Base-by-base conservation (phyloP, 2,329 filamentous ascomycete genomes). In the Blastomyces silverae region DNA sequence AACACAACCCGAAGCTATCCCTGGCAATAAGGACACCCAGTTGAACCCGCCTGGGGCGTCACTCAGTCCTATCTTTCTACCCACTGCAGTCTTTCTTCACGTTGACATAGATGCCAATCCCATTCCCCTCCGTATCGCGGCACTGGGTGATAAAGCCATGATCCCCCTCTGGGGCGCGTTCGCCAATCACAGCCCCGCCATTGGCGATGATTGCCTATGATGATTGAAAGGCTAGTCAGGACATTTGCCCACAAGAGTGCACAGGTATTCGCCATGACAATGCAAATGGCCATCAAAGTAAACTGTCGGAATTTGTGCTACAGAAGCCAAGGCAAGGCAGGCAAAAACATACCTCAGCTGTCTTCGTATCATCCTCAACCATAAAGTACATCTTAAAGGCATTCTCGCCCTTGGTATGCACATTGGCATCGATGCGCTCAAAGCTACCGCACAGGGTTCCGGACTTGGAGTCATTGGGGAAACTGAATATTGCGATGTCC, bases 101-200 rank as follows among this genome's bases (percentile, higher is more conserved):
- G 37, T 8, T 39, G 6, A 22, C 28, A 50, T 67, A 67, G 39
- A 72, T 66, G 3, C 70, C 70, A 28, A 70, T 42, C n/a, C 66
- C 61, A 64, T 71, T 72, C 3, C 70, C 70, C 52, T 72, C 70
- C 5, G 68, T 66, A 52, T 71, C 70, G 42, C 67, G 66, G 46
- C 67, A 70, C 44, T 69, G 66, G 57, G 68, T 69, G 28, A 69
- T 68, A 20, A 65, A 60, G 20, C 67, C 69, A 53, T 55, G 55
- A 1, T 67, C 63, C 8, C 70, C 69, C 64, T 70, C 69, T 7
- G 66, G 66, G 39, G 64, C 34, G 56, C 66, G 62, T 2, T 65
- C 67, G 6, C 65, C 64, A 65, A 70, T 63, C 37, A 65, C 67
- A 57, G 66, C 66, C 25, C 68, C 69, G 13, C 68, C 69, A 44